Base-by-base conservation (phyloP, 106 monocot species). In the Xerophyta viscosa region DNA sequence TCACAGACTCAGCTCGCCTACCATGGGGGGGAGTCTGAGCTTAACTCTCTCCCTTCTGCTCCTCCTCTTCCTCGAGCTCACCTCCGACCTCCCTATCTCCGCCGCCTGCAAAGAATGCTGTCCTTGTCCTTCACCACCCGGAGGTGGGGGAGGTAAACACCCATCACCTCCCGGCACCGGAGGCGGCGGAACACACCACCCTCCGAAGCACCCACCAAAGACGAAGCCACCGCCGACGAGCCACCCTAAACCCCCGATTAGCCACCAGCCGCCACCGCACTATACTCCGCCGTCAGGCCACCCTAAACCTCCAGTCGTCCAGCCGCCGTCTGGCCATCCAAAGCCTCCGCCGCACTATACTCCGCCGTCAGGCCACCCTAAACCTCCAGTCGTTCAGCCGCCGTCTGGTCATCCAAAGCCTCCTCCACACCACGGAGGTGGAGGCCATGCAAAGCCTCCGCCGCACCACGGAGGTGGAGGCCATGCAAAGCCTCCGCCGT, bases 401-500 rank as follows among this genome's bases (percentile, higher is more conserved):
- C 46, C 46, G 18, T 17, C 20, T 1, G 46, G 15, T 17, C 46
- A 17, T 2, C 46, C 46, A 19, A 39, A 39, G 39, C 39, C 39
- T 39, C 39, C 39, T 10, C 15, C 39, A 3, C 39, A 39, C 39
- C 39, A 39, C 39, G 39, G 39, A 10, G 39, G 39, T 15, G 39
- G 39, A 39, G 39, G 39, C 3, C 10, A n/a, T n/a, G n/a, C n/a
- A n/a, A 39, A 39, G 39, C 39, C 39, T 39, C 39, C 39, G 39
- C 39, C 39, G 39, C 39, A 39, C 39, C 39, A 39, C 39, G 39
- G 39, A 10, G 39, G 39, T 15, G 39, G 39, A 39, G 39, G 39
- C 3, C 10, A n/a, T n/a, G n/a, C n/a, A n/a, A 39, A 39, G 39
- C 39, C 39, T 39, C 39, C 39, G n/a, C n/a, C n/a, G 39, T 15